Evolutionary conservation across 768 basidiomycete genomes (phyloP).

Genomic region (Boletellus sp.): DNA sequence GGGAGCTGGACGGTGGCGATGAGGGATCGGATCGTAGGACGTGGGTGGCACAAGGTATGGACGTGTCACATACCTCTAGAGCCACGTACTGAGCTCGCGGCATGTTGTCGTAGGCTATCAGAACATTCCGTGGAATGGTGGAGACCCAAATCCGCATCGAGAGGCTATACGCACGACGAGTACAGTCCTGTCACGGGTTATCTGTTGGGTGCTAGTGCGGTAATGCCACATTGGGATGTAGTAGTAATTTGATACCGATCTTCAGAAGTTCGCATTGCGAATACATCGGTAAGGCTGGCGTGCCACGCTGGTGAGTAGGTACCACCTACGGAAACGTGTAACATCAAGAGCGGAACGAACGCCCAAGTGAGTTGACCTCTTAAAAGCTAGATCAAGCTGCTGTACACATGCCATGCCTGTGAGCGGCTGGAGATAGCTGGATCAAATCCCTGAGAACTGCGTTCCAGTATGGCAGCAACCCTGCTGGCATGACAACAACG

Average conservation of each 20-base stretch:
- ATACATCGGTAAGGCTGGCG: conserved; percentile 42
- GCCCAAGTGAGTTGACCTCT: conserved; percentile 56
- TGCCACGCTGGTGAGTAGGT: background rate
- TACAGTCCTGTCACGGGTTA: conserved; percentile 1
- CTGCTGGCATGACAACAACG: conserved; percentile 67
- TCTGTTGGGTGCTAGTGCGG: background rate
- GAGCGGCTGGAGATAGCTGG: conserved; percentile 11
- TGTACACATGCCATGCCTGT: conserved; percentile 68
- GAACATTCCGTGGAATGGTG: conserved; percentile 59
- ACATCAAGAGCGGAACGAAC: conserved; percentile 68
- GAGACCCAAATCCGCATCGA: conserved; percentile 77
- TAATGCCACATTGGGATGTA: conserved; percentile 20
- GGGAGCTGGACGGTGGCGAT: conserved; percentile 65
- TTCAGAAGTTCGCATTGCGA: conserved; percentile 50
- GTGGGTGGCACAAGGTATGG: conserved; percentile 72
- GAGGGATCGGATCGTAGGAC: conserved; percentile 77
- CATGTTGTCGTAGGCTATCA: conserved; percentile 48
- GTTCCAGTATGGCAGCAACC: conserved; percentile 69
- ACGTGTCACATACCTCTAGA: background rate
- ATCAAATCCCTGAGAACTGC: background rate
- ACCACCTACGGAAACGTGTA: conserved; percentile 1
- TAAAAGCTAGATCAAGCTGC: conserved; percentile 57
- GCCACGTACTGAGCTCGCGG: background rate
- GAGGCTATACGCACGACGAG: conserved; percentile 61
- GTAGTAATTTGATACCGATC: conserved; percentile 62